A percentile compares a stretch with the other conserved stretches of the same genome.
Conservation (phyloP, 192 early-diverging fungal species). For the Chytriomyces sp. region DNA sequence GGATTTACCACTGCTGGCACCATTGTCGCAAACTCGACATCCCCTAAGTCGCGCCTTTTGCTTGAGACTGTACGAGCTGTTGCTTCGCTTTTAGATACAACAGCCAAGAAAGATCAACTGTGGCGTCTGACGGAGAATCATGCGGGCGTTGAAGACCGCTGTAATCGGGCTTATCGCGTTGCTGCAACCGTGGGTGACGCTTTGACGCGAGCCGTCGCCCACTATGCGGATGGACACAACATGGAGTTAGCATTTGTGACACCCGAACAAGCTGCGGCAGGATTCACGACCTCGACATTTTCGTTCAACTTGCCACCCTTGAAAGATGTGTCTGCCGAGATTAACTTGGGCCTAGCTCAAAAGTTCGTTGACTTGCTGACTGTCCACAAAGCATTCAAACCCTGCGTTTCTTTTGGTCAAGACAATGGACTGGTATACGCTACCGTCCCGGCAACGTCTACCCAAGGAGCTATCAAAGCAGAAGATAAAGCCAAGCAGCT, state of each 20-base stretch:
- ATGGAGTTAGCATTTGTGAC: slow-evolving; percentile 3
- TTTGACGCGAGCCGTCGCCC: background rate
- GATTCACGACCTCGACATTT: background rate
- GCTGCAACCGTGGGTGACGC: background rate
- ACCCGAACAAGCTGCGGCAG: background rate
- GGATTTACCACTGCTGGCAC: background rate
- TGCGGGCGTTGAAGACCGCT: background rate
- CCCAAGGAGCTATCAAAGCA: background rate
- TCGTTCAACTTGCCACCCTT: slow-evolving; percentile 2
- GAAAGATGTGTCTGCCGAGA: background rate
- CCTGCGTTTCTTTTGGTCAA: background rate
- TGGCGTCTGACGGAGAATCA: background rate
- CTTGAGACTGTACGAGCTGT: background rate
- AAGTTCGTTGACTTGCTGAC: background rate
- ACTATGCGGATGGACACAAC: background rate
- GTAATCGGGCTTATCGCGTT: background rate
- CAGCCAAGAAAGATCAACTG: background rate
- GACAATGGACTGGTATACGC: background rate
- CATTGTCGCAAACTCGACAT: background rate
- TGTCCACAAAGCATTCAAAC: background rate
- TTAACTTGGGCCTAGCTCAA: background rate
- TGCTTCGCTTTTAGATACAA: background rate
- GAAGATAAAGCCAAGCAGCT: slow-evolving; percentile 5
- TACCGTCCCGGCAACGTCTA: background rate
- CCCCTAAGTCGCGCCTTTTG: background rate